Conservation (phyloP, 2,329 filamentous ascomycete species). For the Apiospora kogelbergensis region DNA sequence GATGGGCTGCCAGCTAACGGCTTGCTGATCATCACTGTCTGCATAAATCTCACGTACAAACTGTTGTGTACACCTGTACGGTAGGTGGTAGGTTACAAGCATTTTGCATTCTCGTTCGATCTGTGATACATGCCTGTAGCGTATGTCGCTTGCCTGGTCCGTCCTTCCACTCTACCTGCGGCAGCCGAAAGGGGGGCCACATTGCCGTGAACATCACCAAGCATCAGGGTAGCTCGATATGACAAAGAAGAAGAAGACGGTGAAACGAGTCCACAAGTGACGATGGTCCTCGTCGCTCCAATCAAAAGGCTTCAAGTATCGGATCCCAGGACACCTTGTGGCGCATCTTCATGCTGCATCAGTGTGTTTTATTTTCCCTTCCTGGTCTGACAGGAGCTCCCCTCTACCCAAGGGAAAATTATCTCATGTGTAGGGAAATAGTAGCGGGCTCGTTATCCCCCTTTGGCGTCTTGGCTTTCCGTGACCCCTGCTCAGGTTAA, state of each 20-base stretch:
- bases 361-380: background rate
- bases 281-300: background rate
- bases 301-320: background rate
- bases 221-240: background rate
- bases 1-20: background rate
- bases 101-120: slow-evolving; percentile 6
- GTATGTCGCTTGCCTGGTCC: slow-evolving; percentile 1
- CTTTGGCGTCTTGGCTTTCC: slow-evolving; percentile 2
- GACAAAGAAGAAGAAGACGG: slow-evolving; percentile 4
- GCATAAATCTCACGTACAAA: background rate
- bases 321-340: background rate
- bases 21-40: background rate
- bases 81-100: background rate
- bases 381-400: background rate
- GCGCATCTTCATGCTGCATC: background rate
- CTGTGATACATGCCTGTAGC: background rate
- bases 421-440: background rate
- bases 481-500: slow-evolving; percentile 2
- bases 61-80: background rate
- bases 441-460: background rate
- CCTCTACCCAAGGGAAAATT: background rate
- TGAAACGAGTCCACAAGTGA: slow-evolving; percentile 4
- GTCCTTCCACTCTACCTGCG: slow-evolving; percentile 3
- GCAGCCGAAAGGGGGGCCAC: background rate
- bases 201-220: slow-evolving; percentile 2